Evolutionary conservation across 345 rosid species (phyloP), one percentile per base, ranked within the genome.

Genomic region (Dimocarpus longan): DNA sequence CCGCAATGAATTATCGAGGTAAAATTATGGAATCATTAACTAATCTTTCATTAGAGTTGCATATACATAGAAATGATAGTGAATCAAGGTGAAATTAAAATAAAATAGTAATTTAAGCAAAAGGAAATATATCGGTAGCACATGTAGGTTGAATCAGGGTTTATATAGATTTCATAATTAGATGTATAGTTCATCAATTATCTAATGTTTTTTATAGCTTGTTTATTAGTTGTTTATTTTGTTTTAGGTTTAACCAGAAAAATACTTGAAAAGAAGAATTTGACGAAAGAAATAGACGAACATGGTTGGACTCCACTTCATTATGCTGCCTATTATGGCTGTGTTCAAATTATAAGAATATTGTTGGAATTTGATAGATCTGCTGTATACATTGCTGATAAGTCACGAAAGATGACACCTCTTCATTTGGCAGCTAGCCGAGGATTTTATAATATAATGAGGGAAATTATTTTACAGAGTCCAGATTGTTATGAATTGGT

Each of bases 301-400:
- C 0, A 24, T 3, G 57, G 68, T 2, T 74, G 77, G 77, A 74
- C 56, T 62, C 77, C 77, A 24, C 57, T 43, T 8, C 68, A 74
- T 24, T 62, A 43, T 6, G 77, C 77, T 37, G 77, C 40, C 21
- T 9, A 74, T 43, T 43, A 42, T 15, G 68, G 68, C 4, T 5
- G 5, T 21, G 0, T 0, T 8, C 18, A 0, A 18, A 15, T 24
- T 15, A 11, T 11, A 0, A 16, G 18, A 6, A 5, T 22, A 0
- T 26, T 64, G 8, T 5, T 75, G 12, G 1, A 26, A 5, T 26
- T 2, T 19, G 32, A 65, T 19, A 6, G 9, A 75, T 44, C 70
- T 13, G 19, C 12, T 24, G 70, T 46, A 0, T 64, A 44, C 28
- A 43, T 75, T 8, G 4, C 19, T 26, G 40, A 62, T 2, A 3